Percentiles rank a stretch among this genome's conserved stretches.
Conservation (phyloP, 306 rosid species). For the Cicer judaicum region DNA sequence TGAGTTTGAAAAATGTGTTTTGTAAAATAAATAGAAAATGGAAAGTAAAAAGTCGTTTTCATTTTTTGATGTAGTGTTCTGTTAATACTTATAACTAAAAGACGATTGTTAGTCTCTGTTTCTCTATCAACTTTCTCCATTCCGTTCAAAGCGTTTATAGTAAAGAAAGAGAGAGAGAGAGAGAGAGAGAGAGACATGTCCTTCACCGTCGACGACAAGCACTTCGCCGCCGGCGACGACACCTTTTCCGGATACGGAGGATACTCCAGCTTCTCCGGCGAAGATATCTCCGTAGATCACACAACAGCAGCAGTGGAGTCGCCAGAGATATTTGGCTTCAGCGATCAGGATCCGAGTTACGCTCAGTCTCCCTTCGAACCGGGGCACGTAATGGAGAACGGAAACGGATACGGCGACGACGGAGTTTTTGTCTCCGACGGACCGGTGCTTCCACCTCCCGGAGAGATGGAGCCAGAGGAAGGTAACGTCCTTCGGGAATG, state of each 20-base stretch:
- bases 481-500: conserved; percentile 90
- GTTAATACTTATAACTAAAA: neutral
- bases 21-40: neutral
- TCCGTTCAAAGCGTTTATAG: conserved; percentile 23
- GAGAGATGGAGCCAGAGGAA: conserved; percentile 83
- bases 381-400: conserved; percentile 56
- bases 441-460: conserved; percentile 84
- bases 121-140: neutral
- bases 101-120: neutral
- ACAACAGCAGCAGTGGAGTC: conserved; percentile 46
- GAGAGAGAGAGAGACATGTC: conserved; percentile 67
- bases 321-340: conserved; percentile 76
- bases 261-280: conserved; percentile 62
- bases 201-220: conserved; percentile 66
- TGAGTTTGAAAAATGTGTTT: too few species aligned
- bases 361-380: conserved; percentile 74
- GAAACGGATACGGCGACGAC: conserved; percentile 53
- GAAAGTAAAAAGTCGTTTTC: neutral
- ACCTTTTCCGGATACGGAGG: conserved; percentile 64
- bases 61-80: neutral
- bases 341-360: conserved; percentile 68
- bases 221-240: conserved; percentile 57
- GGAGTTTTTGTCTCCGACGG: conserved; percentile 79
- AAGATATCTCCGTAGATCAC: conserved; percentile 61
- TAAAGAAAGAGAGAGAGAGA: conserved; percentile 38